Evolutionary conservation across 192 early-diverging fungal species (phyloP).

Genomic region (Thoreauomyces humboldtii): DNA sequence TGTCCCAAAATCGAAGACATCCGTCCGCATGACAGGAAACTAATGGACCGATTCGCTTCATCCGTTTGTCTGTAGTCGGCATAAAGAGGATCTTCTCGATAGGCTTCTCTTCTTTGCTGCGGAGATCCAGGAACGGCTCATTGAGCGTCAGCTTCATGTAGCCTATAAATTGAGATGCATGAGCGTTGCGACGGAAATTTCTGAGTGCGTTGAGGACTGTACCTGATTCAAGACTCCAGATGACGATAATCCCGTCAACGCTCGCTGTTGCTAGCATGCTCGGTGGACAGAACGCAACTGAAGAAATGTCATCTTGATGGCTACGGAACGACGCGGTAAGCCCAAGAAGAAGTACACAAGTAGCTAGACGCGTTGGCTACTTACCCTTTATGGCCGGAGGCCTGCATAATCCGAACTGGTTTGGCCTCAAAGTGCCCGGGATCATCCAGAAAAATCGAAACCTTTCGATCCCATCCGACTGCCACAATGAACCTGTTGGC

Average conservation of each 20-base stretch:
- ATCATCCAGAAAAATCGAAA: constrained; percentile 59
- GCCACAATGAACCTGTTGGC: constrained; percentile 55
- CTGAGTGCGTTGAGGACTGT: neutral
- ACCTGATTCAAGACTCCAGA: constrained; percentile 52
- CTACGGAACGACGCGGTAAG: constrained; percentile 23
- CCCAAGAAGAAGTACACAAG: neutral
- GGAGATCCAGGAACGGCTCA: constrained; percentile 47
- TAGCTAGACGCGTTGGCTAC: neutral
- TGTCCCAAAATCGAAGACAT: constrained; percentile 55
- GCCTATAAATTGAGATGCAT: neutral
- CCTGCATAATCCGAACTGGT: constrained; percentile 50
- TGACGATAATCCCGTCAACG: constrained; percentile 47
- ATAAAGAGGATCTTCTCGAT: constrained; percentile 46
- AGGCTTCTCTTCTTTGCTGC: constrained; percentile 52
- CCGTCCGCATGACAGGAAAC: constrained; percentile 57
- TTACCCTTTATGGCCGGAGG: constrained; percentile 3
- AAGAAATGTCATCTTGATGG: constrained; percentile 56
- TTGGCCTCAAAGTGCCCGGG: constrained; percentile 46
- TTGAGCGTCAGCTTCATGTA: constrained; percentile 41
- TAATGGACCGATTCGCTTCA: constrained; percentile 30
- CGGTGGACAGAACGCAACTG: constrained; percentile 49
- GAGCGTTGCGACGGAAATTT: neutral
- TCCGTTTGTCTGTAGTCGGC: constrained; percentile 16
- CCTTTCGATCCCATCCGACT: constrained; percentile 61
- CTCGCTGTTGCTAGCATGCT: constrained; percentile 44